These are phyloP conservation scores for Podaxis pistillaris DNA, from an alignment of 768 basidiomycete genomes.

Conservation along the genomic window DNA sequence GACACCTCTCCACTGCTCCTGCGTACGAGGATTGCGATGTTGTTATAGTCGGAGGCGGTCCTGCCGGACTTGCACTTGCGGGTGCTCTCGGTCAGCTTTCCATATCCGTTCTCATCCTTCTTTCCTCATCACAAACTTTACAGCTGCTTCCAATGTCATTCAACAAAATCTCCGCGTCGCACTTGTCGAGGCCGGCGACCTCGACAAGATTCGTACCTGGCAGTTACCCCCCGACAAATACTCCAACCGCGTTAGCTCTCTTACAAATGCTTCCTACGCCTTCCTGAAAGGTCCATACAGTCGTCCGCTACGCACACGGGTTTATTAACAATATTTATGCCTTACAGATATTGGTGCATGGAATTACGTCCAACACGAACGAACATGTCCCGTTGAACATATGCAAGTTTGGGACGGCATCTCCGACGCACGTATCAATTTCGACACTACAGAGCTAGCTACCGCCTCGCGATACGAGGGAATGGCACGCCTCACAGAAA, in stretches of 20 bases:
- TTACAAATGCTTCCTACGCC: slow-evolving; percentile 69
- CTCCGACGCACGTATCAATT: slow-evolving; percentile 75
- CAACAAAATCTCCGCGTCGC: slow-evolving; percentile 59
- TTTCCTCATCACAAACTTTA: slow-evolving; percentile 4
- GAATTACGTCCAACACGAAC: slow-evolving; percentile 62
- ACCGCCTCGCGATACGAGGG: slow-evolving; percentile 26
- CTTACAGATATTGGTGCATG: slow-evolving; percentile 78
- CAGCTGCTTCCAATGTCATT: slow-evolving; percentile 54
- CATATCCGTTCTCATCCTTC: not conserved
- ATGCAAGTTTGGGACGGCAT: slow-evolving; percentile 98
- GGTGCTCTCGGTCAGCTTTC: slow-evolving; percentile 70
- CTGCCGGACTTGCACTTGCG: slow-evolving; percentile 87
- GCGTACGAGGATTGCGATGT: slow-evolving; percentile 66
- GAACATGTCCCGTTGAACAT: slow-evolving; percentile 75
- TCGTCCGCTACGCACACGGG: not conserved
- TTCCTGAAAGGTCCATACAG: slow-evolving; percentile 61
- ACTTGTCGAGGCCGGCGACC: slow-evolving; percentile 79
- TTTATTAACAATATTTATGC: not conserved
- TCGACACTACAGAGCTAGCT: slow-evolving; percentile 54
- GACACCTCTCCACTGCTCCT: not conserved
- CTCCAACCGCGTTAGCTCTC: slow-evolving; percentile 85
- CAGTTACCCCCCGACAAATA: slow-evolving; percentile 47
- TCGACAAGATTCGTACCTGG: slow-evolving; percentile 73
- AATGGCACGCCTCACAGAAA: slow-evolving; percentile 90
- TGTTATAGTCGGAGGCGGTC: slow-evolving; percentile 94